phyloP scores from a whole-genome alignment of 805 yeast genomes.

The Kluyveromyces starmeri region DNA sequence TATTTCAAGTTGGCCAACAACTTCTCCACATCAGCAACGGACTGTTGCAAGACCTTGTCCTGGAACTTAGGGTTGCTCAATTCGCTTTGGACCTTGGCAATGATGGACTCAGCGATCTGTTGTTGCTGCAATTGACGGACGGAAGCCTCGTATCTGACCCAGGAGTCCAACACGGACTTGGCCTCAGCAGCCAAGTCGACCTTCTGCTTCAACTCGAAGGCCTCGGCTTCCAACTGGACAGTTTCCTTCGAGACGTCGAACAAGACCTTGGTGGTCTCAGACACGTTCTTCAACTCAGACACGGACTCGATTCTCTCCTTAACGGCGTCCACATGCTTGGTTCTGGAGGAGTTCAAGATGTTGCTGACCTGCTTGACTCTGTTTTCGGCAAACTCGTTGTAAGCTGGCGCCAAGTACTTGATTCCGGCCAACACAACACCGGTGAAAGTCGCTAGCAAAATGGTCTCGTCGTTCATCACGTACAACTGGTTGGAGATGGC shows the following conservation, averaged over 20 bases:
- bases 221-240: conserved; percentile 88
- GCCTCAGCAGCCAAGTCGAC: conserved; percentile 86
- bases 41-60: conserved; percentile 82
- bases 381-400: conserved; percentile 87
- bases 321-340: conserved; percentile 86
- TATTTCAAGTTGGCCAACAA: conserved; percentile 44
- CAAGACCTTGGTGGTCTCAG: conserved; percentile 79
- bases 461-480: conserved; percentile 90
- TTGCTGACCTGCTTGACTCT: conserved; percentile 74
- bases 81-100: conserved; percentile 81
- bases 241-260: conserved; percentile 96
- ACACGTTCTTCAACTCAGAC: conserved; percentile 83
- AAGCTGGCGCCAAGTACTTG: conserved; percentile 87
- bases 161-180: conserved; percentile 89
- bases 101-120: conserved; percentile 79
- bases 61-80: conserved; percentile 84
- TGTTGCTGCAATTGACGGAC: conserved; percentile 94
- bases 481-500: conserved; percentile 90
- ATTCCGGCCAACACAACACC: conserved; percentile 69
- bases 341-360: conserved; percentile 79
- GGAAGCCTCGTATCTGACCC: conserved; percentile 97
- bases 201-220: conserved; percentile 87
- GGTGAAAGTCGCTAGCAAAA: conserved; percentile 70
- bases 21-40: conserved; percentile 87
- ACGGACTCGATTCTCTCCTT: conserved; percentile 86